phyloP scores from a whole-genome alignment of 306 rosid species.

The Prunus dulcis region DNA sequence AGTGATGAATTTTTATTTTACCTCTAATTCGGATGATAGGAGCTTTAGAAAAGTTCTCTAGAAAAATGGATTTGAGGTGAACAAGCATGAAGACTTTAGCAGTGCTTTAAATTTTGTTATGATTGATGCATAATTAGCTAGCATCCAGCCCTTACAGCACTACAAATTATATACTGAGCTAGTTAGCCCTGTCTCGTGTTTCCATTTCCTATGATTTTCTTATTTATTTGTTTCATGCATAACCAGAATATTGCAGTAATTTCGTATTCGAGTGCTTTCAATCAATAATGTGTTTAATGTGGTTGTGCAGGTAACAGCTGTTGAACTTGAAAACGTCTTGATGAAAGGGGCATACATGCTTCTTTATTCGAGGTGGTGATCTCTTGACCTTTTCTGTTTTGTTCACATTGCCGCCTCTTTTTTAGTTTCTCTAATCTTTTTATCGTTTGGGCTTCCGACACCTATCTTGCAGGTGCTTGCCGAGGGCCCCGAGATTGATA shows the following conservation, averaged over 20 bases:
- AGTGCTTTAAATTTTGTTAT: not conserved
- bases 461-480: constrained; percentile 65
- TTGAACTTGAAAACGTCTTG: constrained; percentile 73
- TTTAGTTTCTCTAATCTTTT: constrained; percentile 1
- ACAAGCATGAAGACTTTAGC: not conserved
- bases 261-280: not conserved
- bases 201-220: not conserved
- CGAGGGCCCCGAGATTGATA: constrained; percentile 83
- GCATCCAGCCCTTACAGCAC: no score
- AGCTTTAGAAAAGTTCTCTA: not conserved
- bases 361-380: constrained; percentile 77
- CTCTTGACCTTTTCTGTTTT: constrained; percentile 1
- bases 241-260: not conserved
- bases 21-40: not conserved
- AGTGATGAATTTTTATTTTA: not conserved
- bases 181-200: not conserved
- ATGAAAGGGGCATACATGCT: constrained; percentile 92
- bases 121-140: not conserved
- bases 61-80: not conserved
- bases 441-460: constrained; percentile 17
- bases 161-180: not conserved
- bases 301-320: constrained; percentile 59
- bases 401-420: not conserved
- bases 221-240: not conserved
- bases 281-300: constrained; percentile 21